Percentiles rank a stretch among this genome's conserved stretches.
phyloP scores from a whole-genome alignment of 257 asterid species.

The Nyctanthes arbortristis region DNA sequence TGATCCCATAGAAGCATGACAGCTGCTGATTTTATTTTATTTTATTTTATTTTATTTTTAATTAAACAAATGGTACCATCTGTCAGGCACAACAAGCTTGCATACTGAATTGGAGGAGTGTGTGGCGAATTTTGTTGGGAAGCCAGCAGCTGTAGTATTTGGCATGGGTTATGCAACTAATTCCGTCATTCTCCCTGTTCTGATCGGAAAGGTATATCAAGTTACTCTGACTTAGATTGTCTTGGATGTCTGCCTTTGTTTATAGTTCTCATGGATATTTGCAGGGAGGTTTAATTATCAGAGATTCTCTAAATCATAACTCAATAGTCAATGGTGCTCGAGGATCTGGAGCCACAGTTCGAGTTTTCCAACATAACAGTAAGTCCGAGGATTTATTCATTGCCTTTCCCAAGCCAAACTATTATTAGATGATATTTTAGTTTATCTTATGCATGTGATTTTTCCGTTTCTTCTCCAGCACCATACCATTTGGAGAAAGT shows the following conservation, averaged over 20 bases:
- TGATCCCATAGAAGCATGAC: constrained; percentile 1
- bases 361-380: constrained; percentile 98
- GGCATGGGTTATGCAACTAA: constrained; percentile 99
- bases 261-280: constrained; percentile 21
- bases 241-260: constrained; percentile 9
- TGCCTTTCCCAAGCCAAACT: neutral
- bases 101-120: constrained; percentile 85
- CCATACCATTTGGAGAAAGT: constrained; percentile 94
- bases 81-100: constrained; percentile 74
- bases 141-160: constrained; percentile 87
- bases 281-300: constrained; percentile 92
- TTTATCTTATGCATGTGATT: constrained; percentile 10
- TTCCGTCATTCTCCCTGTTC: constrained; percentile 91
- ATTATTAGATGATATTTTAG: constrained; percentile 4
- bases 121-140: constrained; percentile 88
- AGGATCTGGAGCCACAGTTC: constrained; percentile 95
- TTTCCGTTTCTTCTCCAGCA: constrained; percentile 47
- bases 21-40: constrained; percentile 13
- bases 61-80: constrained; percentile 17
- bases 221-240: constrained; percentile 11
- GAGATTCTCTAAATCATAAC: constrained; percentile 96
- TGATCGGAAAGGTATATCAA: constrained; percentile 75
- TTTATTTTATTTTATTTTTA: too few relatives aligned
- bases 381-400: constrained; percentile 30
- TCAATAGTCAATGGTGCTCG: constrained; percentile 98